Base-by-base conservation (phyloP, 768 basidiomycete species). In the Collybiopsis confluens region DNA sequence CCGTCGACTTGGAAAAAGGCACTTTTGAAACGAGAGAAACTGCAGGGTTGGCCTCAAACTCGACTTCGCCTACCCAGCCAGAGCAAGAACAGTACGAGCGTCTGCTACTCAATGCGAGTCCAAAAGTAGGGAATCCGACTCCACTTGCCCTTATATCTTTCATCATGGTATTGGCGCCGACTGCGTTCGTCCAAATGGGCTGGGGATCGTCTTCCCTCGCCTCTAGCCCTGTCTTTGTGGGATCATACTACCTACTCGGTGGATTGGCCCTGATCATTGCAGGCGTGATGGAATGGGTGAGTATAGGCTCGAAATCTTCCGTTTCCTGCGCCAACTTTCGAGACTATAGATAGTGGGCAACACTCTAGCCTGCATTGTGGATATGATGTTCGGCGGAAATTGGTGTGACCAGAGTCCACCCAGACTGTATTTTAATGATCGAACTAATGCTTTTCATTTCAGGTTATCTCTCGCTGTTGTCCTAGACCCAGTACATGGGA, bases 251-350 rank as follows among this genome's bases (percentile, higher is more conserved):
- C 35, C 47, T 61, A 18, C 42, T 59, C 23, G 60, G 60, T 10
- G 60, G 60, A 11, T 26, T 61, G 15, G 58, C 54, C 8, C 50
- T 61, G 58, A 52, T 58, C 10, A 48, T 61, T 3, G 53, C 46
- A 26, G 60, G 56, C 18, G 54, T 61, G 16, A 44, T 59, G 47
- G 60, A 61, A 59, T 61, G 60, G 60, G 60, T 61, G 3, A 7
- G 54, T 47, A 18, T 46, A 13, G 21, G 8, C 18, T 24, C 45
- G 8, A 11, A 10, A 35, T 3, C 8, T 18, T n/a, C 9, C 3
- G 21, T 36, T 26, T 15, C 7, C 3, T 36, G 18, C 10, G 15
- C 9, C 20, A 10, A 38, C 2, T 26, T 21, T 21, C 45, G 10
- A 7, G 8, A 7, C 52, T 23, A 28, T 24, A 61, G 60, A 56